Evolutionary conservation across 768 basidiomycete species (phyloP).

Genomic region (Stropharia rugosoannulata): DNA sequence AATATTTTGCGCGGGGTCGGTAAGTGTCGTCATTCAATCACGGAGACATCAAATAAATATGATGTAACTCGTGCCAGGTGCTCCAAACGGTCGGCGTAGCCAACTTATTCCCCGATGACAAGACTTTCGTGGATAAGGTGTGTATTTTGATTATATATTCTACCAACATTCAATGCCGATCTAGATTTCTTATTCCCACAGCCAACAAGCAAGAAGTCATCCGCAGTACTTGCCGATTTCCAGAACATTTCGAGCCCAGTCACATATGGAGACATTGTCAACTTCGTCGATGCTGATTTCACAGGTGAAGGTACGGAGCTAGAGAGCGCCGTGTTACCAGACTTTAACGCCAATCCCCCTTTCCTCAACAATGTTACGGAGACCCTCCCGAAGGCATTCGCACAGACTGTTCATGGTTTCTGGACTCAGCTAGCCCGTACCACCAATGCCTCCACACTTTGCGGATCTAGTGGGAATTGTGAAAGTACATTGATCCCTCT

Average conservation of each 20-base stretch:
- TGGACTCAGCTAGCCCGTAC: slow-evolving; percentile 79
- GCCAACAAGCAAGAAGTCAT: slow-evolving; percentile 70
- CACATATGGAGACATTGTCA: slow-evolving; percentile 64
- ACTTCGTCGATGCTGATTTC: slow-evolving; percentile 76
- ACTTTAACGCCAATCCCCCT: slow-evolving; percentile 61
- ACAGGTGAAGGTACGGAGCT: slow-evolving; percentile 86
- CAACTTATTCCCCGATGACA: slow-evolving; percentile 70
- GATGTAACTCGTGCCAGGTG: slow-evolving; percentile 41
- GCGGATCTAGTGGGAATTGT: slow-evolving; percentile 55
- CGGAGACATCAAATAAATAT: slow-evolving; percentile 9
- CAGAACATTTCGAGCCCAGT: slow-evolving; percentile 41
- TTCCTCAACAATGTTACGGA: slow-evolving; percentile 74
- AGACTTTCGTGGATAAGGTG: slow-evolving; percentile 83
- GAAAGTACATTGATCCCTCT: slow-evolving; percentile 87
- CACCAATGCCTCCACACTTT: slow-evolving; percentile 72
- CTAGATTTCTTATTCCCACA: slow-evolving; percentile 24
- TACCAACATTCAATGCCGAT: neutral
- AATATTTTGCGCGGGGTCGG: slow-evolving; percentile 80
- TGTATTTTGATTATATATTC: slow-evolving; percentile 3
- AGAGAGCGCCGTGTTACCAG: slow-evolving; percentile 54
- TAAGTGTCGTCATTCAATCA: slow-evolving; percentile 32
- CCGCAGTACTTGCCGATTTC: slow-evolving; percentile 72
- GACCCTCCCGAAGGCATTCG: slow-evolving; percentile 66
- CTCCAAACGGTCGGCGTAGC: slow-evolving; percentile 88
- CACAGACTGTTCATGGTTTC: slow-evolving; percentile 79